Base-by-base conservation (phyloP, 1,284 basidiomycete species). In the Pterula multifida region DNA sequence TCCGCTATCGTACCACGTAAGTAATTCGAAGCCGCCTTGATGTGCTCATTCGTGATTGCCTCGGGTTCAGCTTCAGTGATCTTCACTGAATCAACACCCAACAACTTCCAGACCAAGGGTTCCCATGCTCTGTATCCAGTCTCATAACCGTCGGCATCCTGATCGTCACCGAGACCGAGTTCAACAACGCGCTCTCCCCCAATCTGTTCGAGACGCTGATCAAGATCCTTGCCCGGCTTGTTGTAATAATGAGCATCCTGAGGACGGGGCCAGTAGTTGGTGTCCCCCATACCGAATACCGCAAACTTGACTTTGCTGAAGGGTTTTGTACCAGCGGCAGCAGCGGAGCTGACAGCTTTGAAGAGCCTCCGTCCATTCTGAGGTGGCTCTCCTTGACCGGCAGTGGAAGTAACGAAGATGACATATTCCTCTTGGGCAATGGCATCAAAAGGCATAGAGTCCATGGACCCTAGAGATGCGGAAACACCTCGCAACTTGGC, bases 161-260 rank as follows among this genome's bases (percentile, higher is more conserved):
- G 95, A 65, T 98, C 95, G 64, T 99, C 93, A 44, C 92, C 96
- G 13, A 98, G 76, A 21, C 93, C 94, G 9, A 94, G 63, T 23
- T 77, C 72, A 6, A 73, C 78, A 52, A 92, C 73, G 49, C 85
- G 80, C 59, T 82, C 69, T 15, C 78, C 87, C 26, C 90, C 90
- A 25, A 94, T 76, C 49, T 78, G 75, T 62, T 81, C 78, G 15
- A 97, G 68, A 36, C 84, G 81, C 24, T 75, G 69, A 66, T 93
- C 85, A 46, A 98, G 78, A 58, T 98, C 95, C 70, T 92, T 96
- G 21, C 82, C 81, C 0, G 96, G 85, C 70, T 94, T 96, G 78
- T 98, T 99, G 75, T 97, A 98, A 68, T 93, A 98, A 61, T 92
- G 87, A 25, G 87, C 87, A 63, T 98, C 95, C 67, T 98, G 94